These are phyloP conservation scores for Viridothelium virens DNA, from an alignment of 495 filamentous ascomycete species.

Conservation along the genomic window DNA sequence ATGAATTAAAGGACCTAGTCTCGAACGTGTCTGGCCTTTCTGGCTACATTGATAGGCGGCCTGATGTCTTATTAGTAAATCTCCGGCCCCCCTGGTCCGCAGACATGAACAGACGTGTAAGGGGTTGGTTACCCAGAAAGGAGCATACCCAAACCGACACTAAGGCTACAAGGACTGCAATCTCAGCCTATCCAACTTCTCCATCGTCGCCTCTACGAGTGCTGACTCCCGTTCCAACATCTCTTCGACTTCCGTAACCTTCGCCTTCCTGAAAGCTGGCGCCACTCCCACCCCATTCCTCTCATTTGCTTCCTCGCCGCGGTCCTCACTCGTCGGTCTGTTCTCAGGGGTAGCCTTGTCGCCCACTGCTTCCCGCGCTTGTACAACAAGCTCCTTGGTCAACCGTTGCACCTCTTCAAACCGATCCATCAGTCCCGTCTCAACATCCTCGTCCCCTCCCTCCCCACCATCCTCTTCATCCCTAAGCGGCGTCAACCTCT, in stretches of 20 bases:
- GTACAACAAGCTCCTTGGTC: conserved; percentile 20
- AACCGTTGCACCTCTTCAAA: conserved; percentile 25
- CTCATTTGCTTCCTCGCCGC: conserved; percentile 1
- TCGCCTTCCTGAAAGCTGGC: conserved; percentile 27
- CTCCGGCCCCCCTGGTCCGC: too few relatives aligned
- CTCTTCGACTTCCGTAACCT: conserved; percentile 24
- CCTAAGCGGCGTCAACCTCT: conserved; percentile 43
- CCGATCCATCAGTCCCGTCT: conserved; percentile 24
- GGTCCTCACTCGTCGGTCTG: not conserved
- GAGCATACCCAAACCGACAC: not conserved
- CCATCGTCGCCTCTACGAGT: conserved; percentile 24
- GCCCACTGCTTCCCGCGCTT: conserved; percentile 20
- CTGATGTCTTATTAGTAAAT: too few relatives aligned
- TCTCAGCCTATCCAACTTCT: conserved; percentile 23
- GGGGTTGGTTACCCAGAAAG: not conserved
- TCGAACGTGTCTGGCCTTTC: too few relatives aligned
- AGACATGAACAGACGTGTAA: not conserved
- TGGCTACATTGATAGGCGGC: too few relatives aligned
- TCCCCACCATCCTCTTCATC: conserved; percentile 51
- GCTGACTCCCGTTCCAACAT: conserved; percentile 30
- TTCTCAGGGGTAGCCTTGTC: not conserved
- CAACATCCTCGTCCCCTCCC: conserved; percentile 34
- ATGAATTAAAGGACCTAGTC: too few relatives aligned
- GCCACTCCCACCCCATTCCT: conserved; percentile 20
- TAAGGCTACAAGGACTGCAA: not conserved